Evolutionary conservation across 108 stramenopile genomes (phyloP), one percentile per base, ranked within the genome.

Genomic region (Nitzschia sp.): DNA sequence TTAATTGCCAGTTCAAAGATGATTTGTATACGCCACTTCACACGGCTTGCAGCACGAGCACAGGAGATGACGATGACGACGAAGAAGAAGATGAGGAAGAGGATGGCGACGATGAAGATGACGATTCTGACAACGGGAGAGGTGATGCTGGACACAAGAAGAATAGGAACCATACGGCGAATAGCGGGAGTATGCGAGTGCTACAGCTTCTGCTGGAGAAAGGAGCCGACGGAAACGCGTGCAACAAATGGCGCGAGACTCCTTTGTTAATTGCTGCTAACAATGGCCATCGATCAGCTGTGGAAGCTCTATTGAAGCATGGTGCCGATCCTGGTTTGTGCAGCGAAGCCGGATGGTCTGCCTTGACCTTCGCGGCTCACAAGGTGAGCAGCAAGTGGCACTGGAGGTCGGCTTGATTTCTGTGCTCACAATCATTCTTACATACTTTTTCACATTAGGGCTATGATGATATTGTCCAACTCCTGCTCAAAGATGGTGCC

Each of bases 1-100:
- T 95, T 19, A 95, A 92, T 67, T 95, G 94, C 70, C 89, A 95
- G 68, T 95, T 95, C 76, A 95, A 95, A 69, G 94, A 95, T 83
- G 94, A 95, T 70, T 77, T 92, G 71, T 95, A 95, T 75, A 95
- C 94, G 8, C 94, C 94, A 3, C 64, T 95, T 17, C 94, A 95
- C 65, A 95, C 91, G 23, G 91, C 91, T 33, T 95, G 94, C 69
- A 89, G 89, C 53, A 84, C 85, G 27, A 76, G 77, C 57, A 78
- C 64, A 18, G 51, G 65, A 27, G 80, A 71, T 25, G 72, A 63
- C 61, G 61, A 65, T 31, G 70, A 75, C 11, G 71, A 70, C 34
- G 58, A 70, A 6, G 66, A 60, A 26, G 58, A 59, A 19, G 57
- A 65, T 68, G 73, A 64, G 28, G 35, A 66, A 15, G 51, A 35